These are phyloP conservation scores for Fusarium sp. DNA, from an alignment of 2,329 filamentous ascomycete genomes.

Conservation along the genomic window DNA sequence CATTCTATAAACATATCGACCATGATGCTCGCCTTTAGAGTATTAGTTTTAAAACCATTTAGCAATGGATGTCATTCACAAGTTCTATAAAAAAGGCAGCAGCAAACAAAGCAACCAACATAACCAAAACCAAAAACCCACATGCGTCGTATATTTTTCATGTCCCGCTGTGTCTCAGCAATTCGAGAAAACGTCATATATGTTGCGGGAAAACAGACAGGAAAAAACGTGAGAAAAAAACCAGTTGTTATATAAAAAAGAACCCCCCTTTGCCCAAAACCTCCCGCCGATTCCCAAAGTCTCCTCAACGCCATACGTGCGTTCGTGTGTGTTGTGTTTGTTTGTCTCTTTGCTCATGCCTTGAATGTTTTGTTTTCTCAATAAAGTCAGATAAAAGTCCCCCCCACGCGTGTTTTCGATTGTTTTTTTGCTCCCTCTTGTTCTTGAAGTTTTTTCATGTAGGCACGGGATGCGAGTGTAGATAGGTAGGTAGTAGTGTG, in stretches of 20 bases:
- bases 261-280: constrained; percentile 26
- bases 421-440: constrained; percentile 19
- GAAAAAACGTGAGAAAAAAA: too few relatives aligned
- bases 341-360: constrained; percentile 2
- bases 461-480: constrained; percentile 24
- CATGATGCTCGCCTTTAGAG: background rate
- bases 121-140: constrained; percentile 8
- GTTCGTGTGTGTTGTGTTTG: constrained; percentile 19
- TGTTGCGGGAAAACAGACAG: constrained; percentile 11
- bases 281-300: constrained; percentile 24
- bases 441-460: constrained; percentile 30
- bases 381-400: constrained; percentile 1
- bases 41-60: background rate
- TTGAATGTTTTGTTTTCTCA: constrained; percentile 22
- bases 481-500: constrained; percentile 7
- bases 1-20: background rate
- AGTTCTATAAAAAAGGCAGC: constrained; percentile 16
- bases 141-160: constrained; percentile 43
- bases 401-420: background rate
- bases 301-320: constrained; percentile 48
- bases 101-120: constrained; percentile 1
- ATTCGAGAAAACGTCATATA: constrained; percentile 26
- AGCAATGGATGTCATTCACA: constrained; percentile 10
- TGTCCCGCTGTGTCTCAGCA: constrained; percentile 38
- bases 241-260: constrained; percentile 4